Percentiles rank a stretch among this genome's conserved stretches.
phyloP scores from a whole-genome alignment of 1,284 basidiomycete genomes.

The Ganoderma lucidum region DNA sequence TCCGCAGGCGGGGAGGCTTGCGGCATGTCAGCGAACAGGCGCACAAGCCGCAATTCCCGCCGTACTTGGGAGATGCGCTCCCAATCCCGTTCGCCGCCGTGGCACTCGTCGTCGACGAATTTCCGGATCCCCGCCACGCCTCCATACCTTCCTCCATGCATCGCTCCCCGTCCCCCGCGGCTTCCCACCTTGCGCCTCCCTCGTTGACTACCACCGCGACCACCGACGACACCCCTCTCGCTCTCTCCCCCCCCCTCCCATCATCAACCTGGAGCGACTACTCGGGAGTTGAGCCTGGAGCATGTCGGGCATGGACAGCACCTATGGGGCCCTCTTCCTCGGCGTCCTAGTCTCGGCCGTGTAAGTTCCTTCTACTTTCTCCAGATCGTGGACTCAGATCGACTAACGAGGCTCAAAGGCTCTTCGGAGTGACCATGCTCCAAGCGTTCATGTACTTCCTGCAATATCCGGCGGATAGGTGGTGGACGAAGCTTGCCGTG shows the following conservation, averaged over 20 bases:
- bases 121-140: conserved; percentile 13
- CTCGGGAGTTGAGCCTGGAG: conserved; percentile 6
- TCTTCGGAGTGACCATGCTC: conserved; percentile 50
- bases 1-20: conserved; percentile 6
- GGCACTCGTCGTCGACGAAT: conserved; percentile 2
- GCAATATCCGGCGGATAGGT: conserved; percentile 46
- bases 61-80: conserved; percentile 2
- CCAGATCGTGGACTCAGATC: neutral
- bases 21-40: conserved; percentile 10
- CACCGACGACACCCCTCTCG: neutral
- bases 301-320: conserved; percentile 33
- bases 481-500: conserved; percentile 48
- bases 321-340: conserved; percentile 36
- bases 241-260: neutral
- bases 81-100: neutral
- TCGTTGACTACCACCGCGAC: neutral
- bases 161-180: conserved; percentile 12
- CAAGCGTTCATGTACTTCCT: conserved; percentile 51
- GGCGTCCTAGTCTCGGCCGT: conserved; percentile 36
- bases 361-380: conserved; percentile 19
- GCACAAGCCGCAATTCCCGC: conserved; percentile 9
- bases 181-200: conserved; percentile 4
- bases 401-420: conserved; percentile 34
- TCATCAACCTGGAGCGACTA: conserved; percentile 7
- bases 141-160: conserved; percentile 19